Base-by-base conservation (phyloP, 1,284 basidiomycete genomes). In the Rhodotorula sp. region DNA sequence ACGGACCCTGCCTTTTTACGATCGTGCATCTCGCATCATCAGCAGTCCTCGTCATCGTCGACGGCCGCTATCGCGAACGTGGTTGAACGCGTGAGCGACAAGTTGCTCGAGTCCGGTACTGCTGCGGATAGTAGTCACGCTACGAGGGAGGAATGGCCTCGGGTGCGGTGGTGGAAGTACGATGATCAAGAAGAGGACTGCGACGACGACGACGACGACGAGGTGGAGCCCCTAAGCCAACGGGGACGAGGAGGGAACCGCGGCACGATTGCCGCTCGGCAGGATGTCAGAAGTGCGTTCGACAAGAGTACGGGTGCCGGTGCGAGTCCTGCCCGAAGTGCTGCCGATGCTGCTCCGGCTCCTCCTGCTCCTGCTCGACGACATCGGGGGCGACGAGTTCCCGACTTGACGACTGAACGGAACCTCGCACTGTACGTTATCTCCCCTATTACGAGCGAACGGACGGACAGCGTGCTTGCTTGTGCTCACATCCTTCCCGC, bases 1-100 rank as follows among this genome's bases (percentile, higher is more conserved):
- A 18, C 55, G 20, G 53, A 62, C 29, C 54, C 55, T 29, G n/a
- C 59, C 45, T 63, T 53, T 58, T n/a, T 68, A 7, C 75, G 83
- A 30, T 67, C 76, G 0, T 84, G 84, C 73, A 33, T 70, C 15
- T 1, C 48, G 0, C 60, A 67, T 37, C 26, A 54, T 26, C 8
- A 18, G 3, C 10, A 14, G 26, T n/a, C 53, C 12, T 42, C 37
- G 10, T 42, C 37, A 14, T 42, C 37, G 37, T 42, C 37, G 37
- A 37, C 37, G 37, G n/a, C 8, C 22, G 49, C 4, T 18, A 22
- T 8, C 22, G 44, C 30, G 17, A 15, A 24, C 51, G 7, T 69
- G 6, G 55, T 69, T 29, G 37, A 45, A 15, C 62, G n/a, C 5
- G 64, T 69, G 4, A 26, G 10, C 24, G 14, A 59, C 58, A 69